Percentiles rank a stretch among this genome's conserved stretches.
Conservation (phyloP, 2,329 filamentous ascomycete species). For the Aspergillus tamarii region DNA sequence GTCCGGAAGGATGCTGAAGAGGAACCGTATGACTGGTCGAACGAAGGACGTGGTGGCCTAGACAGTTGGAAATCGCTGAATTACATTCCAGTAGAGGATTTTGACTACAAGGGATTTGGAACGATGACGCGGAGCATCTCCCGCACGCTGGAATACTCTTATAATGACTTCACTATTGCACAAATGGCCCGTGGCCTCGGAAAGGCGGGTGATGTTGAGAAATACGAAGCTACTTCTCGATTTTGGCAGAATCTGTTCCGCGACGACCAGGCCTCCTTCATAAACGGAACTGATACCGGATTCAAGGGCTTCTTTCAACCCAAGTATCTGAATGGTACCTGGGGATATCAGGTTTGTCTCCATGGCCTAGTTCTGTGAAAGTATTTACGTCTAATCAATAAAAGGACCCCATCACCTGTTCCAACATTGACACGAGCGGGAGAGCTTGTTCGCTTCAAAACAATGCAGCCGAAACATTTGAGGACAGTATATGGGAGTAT, state of each 20-base stretch:
- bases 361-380: background rate
- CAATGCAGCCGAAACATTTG: conserved; percentile 36
- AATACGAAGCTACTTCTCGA: conserved; percentile 61
- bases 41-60: conserved; percentile 70
- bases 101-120: conserved; percentile 67
- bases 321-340: conserved; percentile 68
- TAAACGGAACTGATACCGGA: conserved; percentile 63
- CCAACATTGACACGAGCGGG: conserved; percentile 56
- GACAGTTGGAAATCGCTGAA: conserved; percentile 70
- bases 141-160: conserved; percentile 74
- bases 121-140: conserved; percentile 72
- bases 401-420: conserved; percentile 60
- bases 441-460: conserved; percentile 38
- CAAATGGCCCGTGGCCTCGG: conserved; percentile 64
- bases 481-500: conserved; percentile 42
- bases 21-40: conserved; percentile 70
- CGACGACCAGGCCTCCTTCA: conserved; percentile 59
- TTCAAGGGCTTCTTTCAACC: conserved; percentile 75
- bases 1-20: conserved; percentile 71
- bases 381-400: background rate
- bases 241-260: conserved; percentile 74
- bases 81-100: conserved; percentile 72
- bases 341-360: conserved; percentile 60
- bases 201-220: conserved; percentile 57
- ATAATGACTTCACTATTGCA: conserved; percentile 71